These are phyloP conservation scores for Pezicula carpinea DNA, from an alignment of 2,329 filamentous ascomycete species.

Conservation along the genomic window DNA sequence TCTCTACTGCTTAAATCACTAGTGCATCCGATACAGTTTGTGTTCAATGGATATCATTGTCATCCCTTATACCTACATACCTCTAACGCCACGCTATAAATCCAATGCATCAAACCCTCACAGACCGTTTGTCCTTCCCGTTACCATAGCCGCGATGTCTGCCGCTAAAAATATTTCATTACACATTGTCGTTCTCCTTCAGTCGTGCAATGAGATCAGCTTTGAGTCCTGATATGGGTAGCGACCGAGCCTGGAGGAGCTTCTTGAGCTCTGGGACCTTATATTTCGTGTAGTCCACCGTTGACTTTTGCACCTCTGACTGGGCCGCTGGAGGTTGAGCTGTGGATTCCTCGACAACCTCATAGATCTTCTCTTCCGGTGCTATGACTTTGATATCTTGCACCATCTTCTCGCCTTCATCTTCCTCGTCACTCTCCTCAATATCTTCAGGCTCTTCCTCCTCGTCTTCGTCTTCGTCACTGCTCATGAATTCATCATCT, in stretches of 20 bases:
- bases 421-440: slow-evolving; percentile 14
- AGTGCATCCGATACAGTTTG: too few relatives aligned
- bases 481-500: slow-evolving; percentile 70
- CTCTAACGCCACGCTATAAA: slow-evolving; percentile 14
- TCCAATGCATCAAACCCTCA: background rate
- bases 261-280: slow-evolving; percentile 32
- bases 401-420: slow-evolving; percentile 16
- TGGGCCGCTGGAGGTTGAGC: slow-evolving; percentile 11
- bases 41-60: too few relatives aligned
- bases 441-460: slow-evolving; percentile 11
- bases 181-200: background rate
- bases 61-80: background rate
- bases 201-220: background rate
- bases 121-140: background rate
- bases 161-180: background rate
- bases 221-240: background rate
- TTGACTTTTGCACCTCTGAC: slow-evolving; percentile 6
- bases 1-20: too few relatives aligned
- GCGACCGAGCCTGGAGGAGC: background rate
- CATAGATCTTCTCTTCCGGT: background rate
- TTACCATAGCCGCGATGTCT: background rate
- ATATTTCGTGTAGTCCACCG: slow-evolving; percentile 27
- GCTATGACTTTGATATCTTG: slow-evolving; percentile 9
- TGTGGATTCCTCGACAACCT: slow-evolving; percentile 14
- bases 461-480: slow-evolving; percentile 49